Conservation (phyloP, 2,329 filamentous ascomycete genomes). For the Neophaeococcomyces mojaviensis region DNA sequence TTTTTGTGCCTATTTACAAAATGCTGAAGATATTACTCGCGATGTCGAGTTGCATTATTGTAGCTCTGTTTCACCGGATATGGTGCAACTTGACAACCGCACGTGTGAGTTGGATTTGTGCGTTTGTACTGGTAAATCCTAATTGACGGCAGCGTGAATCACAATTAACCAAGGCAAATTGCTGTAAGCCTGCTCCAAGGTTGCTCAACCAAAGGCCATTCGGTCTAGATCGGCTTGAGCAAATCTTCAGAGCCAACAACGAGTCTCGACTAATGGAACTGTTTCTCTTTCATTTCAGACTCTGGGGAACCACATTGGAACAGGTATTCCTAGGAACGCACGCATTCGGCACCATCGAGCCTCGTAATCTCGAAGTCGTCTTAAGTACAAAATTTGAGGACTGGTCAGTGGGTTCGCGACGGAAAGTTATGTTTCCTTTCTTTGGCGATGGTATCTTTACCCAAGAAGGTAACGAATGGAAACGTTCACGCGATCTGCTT, state of each 20-base stretch:
- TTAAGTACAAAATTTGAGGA: slow-evolving; percentile 21
- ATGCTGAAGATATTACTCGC: too few relatives aligned
- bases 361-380: slow-evolving; percentile 20
- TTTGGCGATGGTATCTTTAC: slow-evolving; percentile 37
- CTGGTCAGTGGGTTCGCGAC: slow-evolving; percentile 29
- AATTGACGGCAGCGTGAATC: too few relatives aligned
- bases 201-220: slow-evolving; percentile 23
- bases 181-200: slow-evolving; percentile 15
- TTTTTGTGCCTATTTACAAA: too few relatives aligned
- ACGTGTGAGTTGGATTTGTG: too few relatives aligned
- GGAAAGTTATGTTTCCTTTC: slow-evolving; percentile 26
- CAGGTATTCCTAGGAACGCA: slow-evolving; percentile 27
- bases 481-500: slow-evolving; percentile 31
- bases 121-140: too few relatives aligned
- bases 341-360: slow-evolving; percentile 21
- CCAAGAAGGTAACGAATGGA: slow-evolving; percentile 32
- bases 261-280: slow-evolving; percentile 29
- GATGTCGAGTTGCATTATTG: too few relatives aligned
- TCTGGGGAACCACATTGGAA: slow-evolving; percentile 24
- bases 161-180: slow-evolving; percentile 1
- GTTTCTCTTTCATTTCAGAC: slow-evolving; percentile 27
- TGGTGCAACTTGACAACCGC: too few relatives aligned
- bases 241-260: slow-evolving; percentile 28
- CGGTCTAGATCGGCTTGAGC: slow-evolving; percentile 25
- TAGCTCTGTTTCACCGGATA: too few relatives aligned